phyloP scores from a whole-genome alignment of 2,329 filamentous ascomycete genomes.

The Coleophoma crateriformis region DNA sequence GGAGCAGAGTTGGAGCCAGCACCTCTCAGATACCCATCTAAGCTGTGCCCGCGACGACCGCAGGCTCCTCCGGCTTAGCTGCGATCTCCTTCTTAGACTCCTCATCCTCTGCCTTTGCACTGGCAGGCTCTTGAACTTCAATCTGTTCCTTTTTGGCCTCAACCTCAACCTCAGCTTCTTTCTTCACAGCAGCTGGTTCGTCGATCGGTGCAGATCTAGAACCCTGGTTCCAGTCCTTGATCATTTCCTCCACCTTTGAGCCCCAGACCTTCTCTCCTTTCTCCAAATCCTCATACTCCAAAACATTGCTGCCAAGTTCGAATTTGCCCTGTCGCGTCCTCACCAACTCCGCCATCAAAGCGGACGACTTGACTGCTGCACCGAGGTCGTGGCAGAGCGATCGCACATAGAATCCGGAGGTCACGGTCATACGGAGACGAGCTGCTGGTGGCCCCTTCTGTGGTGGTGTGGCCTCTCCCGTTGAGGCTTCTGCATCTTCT shows the following conservation, averaged over 20 bases:
- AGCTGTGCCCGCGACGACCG: conserved; percentile 1
- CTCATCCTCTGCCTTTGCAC: background rate
- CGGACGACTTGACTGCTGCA: conserved; percentile 72
- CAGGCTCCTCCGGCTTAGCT: conserved; percentile 1
- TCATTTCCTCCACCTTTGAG: conserved; percentile 59
- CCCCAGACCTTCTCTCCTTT: conserved; percentile 79
- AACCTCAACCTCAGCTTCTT: too few species aligned
- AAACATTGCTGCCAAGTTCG: conserved; percentile 63
- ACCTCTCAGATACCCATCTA: too few species aligned
- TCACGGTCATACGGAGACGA: conserved; percentile 83
- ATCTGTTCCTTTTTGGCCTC: too few species aligned
- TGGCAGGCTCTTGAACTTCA: background rate
- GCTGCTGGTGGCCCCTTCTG: conserved; percentile 67
- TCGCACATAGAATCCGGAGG: conserved; percentile 94
- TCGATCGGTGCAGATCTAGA: background rate
- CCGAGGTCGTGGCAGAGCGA: conserved; percentile 91
- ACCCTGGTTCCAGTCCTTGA: conserved; percentile 30
- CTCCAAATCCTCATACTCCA: conserved; percentile 73
- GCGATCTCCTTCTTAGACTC: background rate
- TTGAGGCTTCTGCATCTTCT: conserved; percentile 12
- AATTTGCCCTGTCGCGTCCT: conserved; percentile 81
- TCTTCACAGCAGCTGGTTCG: background rate
- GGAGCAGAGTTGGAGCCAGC: too few species aligned
- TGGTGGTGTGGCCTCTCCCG: conserved; percentile 4
- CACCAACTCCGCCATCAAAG: conserved; percentile 78